Base-by-base conservation (phyloP, 108 stramenopile genomes). In the Cyclotella choctawhatcheeana region DNA sequence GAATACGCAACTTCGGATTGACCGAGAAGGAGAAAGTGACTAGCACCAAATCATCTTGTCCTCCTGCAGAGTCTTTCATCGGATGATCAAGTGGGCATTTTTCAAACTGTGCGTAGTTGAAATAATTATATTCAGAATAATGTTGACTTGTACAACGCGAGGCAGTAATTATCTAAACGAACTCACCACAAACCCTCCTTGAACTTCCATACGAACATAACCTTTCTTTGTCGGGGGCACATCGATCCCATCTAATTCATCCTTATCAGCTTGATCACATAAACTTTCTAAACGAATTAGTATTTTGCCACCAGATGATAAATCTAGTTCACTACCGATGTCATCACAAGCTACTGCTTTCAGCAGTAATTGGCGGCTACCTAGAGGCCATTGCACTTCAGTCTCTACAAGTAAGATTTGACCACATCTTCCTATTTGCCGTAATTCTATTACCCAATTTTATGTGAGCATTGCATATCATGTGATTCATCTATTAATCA, bases 51-150 rank as follows among this genome's bases (percentile, higher is more conserved):
- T 83, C 75, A 60, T 86, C 82, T 55, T 83, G 21, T 21, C 47
- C 16, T 56, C 48, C 59, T 37, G 25, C 18, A 20, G 35, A 54
- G 18, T 51, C 13, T 37, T 17, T 50, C 69, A 66, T 51, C 10
- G 86, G 84, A 82, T 92, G 91, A 55, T 89, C 85, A 14, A 10
- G 25, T n/a, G 92, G 92, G 75, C 88, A 93, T 34, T 72, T 69
- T 34, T 85, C 78, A 56, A 93, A 82, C n/a, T n/a, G n/a, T n/a
- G n/a, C n/a, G n/a, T n/a, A n/a, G n/a, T n/a, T n/a, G n/a, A n/a
- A n/a, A n/a, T n/a, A n/a, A n/a, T n/a, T n/a, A n/a, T n/a, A n/a
- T n/a, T n/a, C n/a, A n/a, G n/a, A n/a, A n/a, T n/a, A n/a, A n/a
- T n/a, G n/a, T n/a, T n/a, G n/a, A n/a, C n/a, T n/a, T n/a, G n/a